A percentile compares a stretch with the other conserved stretches of the same genome.
Conservation (phyloP, 495 filamentous ascomycete genomes). For the Aspergillus ellipticus region DNA sequence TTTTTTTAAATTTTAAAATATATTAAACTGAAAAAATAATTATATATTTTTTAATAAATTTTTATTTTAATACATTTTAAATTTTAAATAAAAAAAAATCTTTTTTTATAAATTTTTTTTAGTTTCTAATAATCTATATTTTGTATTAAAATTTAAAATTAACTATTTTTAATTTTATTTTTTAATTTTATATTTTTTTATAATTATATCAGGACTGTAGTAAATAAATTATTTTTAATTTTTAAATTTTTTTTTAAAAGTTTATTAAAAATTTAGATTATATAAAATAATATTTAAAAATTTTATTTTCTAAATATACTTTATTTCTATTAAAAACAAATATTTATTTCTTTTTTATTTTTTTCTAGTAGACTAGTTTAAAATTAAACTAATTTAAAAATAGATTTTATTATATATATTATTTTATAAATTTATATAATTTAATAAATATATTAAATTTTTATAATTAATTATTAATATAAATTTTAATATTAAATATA, state of each 20-base stretch:
- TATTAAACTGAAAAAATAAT: neutral
- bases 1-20: neutral
- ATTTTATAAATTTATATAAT: no score
- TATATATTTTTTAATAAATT: neutral
- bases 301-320: neutral
- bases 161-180: neutral
- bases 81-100: neutral
- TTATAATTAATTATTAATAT: constrained; percentile 4
- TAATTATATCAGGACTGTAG: neutral
- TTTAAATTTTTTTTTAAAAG: neutral
- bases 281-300: neutral
- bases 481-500: neutral
- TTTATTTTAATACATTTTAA: neutral
- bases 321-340: neutral
- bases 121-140: neutral
- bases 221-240: neutral
- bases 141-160: neutral
- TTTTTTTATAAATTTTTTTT: neutral
- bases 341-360: neutral
- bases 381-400: no score
- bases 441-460: no score
- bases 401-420: no score
- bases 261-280: neutral
- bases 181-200: neutral
- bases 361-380: no score